Base-by-base conservation (phyloP, 805 yeast species). In the Ogataea populi-albae region DNA sequence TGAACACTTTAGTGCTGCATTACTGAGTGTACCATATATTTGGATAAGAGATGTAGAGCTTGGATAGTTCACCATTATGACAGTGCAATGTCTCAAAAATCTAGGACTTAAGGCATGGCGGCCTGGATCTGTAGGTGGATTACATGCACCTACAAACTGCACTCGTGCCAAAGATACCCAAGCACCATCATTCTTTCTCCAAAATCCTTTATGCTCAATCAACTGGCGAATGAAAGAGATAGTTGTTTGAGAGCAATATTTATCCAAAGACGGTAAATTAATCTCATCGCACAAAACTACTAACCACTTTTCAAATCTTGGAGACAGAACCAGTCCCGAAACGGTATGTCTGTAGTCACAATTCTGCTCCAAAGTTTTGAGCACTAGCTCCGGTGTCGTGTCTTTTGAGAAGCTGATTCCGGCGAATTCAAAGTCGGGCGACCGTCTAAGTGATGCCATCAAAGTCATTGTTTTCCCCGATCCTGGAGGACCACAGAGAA, bases 401-500 rank as follows among this genome's bases (percentile, higher is more conserved):
- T 84, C 88, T 43, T 85, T 85, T 2, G 96, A 86, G 50, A 89
- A 87, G 49, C 87, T 91, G 47, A 91, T 57, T 4, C 86, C 76
- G 3, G 79, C 68, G 3, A 87, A 63, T 15, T 78, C 83, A 40
- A 77, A 65, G 11, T 71, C 67, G 0, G 79, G 70, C 0, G 82
- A 69, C 35, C 65, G 66, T 29, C 85, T 64, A 26, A 91, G 54
- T 0, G 87, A 79, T 30, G 81, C 76, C 46, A 86, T 69, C 14
- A 91, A 61, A 0, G 89, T 79, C 98, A 91, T 89, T 0, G 98
- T 89, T 55, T 91, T 91, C 39, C 98, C 98, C 0, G 96, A 83
- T 4, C 98, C 98, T 0, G 98, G 97, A 0, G 98, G 98, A 3
- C 98, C 98, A 60, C 96, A 87, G 16, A 91, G 65, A 18, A 91